These are phyloP conservation scores for Ceratocystis papillata DNA, from an alignment of 2,329 filamentous ascomycete genomes.

Conservation along the genomic window DNA sequence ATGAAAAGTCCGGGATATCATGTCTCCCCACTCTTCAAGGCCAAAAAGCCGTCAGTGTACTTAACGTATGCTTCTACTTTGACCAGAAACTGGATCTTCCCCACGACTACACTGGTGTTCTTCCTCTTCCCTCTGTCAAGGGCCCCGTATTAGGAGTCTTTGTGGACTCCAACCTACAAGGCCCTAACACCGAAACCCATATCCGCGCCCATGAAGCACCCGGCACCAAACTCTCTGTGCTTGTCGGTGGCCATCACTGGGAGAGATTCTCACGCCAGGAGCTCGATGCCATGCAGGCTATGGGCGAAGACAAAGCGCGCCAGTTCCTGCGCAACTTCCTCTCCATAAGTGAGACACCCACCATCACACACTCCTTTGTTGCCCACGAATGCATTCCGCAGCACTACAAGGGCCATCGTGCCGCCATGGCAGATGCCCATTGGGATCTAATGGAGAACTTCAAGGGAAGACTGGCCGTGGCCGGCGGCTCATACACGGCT, in stretches of 20 bases:
- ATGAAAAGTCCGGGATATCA: conserved; percentile 28
- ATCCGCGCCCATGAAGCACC: conserved; percentile 31
- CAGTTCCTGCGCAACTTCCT: conserved; percentile 56
- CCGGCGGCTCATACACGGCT: conserved; percentile 43
- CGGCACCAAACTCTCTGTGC: conserved; percentile 83
- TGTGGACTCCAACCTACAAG: conserved; percentile 61
- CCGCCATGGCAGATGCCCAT: conserved; percentile 48
- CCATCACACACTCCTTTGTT: conserved; percentile 48
- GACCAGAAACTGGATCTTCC: conserved; percentile 49
- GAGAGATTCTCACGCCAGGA: conserved; percentile 47
- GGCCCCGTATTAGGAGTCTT: conserved; percentile 83
- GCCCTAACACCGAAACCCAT: conserved; percentile 39
- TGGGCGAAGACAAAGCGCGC: conserved; percentile 55
- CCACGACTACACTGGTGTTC: conserved; percentile 73
- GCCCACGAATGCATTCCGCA: conserved; percentile 75
- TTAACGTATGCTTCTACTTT: conserved; percentile 88
- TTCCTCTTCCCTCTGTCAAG: conserved; percentile 68
- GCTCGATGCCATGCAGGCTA: conserved; percentile 57
- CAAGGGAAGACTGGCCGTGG: conserved; percentile 53
- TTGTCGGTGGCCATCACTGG: conserved; percentile 93
- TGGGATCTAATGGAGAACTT: conserved; percentile 46
- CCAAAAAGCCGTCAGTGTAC: conserved; percentile 64
- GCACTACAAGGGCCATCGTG: conserved; percentile 67
- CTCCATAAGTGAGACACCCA: conserved; percentile 39
- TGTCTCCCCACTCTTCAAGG: conserved; percentile 41